These are phyloP conservation scores for Oryza longistaminata DNA, from an alignment of 176 grass and related monocot species.

Conservation along the genomic window DNA sequence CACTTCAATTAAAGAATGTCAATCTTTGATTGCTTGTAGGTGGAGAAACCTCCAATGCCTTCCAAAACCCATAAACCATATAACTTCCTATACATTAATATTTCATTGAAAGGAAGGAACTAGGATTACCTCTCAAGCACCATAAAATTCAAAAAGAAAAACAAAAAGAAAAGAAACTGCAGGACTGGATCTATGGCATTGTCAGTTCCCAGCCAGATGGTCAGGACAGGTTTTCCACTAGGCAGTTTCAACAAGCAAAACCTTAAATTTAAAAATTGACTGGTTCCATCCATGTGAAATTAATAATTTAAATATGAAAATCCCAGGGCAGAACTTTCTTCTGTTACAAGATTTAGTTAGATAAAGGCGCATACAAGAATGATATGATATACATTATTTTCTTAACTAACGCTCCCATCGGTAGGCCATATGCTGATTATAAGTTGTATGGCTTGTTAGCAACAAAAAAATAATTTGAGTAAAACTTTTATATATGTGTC, in stretches of 20 bases:
- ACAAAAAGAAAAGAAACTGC: background rate
- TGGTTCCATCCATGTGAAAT: background rate
- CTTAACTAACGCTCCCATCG: too few relatives aligned
- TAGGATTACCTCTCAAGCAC: background rate
- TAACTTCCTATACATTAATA: background rate
- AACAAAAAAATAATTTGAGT: too few relatives aligned
- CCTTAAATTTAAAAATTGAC: background rate
- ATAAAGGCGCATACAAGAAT: background rate
- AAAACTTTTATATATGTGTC: too few relatives aligned
- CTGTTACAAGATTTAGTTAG: slow-evolving; percentile 7
- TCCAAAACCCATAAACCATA: background rate
- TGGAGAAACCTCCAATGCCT: background rate
- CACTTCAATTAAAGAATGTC: background rate
- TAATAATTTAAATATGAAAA: background rate
- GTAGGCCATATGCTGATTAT: too few relatives aligned
- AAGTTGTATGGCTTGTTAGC: too few relatives aligned
- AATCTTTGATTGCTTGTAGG: background rate
- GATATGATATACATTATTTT: background rate
- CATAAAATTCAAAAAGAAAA: background rate
- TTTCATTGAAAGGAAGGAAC: background rate
- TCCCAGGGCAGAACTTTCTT: background rate
- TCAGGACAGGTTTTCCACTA: background rate
- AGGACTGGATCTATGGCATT: background rate
- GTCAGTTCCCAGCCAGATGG: background rate
- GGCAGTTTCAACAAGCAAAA: too few relatives aligned